Conservation (phyloP, 225 moss, liverwort and hornwort species). For the Rhytidiadelphus loreus region DNA sequence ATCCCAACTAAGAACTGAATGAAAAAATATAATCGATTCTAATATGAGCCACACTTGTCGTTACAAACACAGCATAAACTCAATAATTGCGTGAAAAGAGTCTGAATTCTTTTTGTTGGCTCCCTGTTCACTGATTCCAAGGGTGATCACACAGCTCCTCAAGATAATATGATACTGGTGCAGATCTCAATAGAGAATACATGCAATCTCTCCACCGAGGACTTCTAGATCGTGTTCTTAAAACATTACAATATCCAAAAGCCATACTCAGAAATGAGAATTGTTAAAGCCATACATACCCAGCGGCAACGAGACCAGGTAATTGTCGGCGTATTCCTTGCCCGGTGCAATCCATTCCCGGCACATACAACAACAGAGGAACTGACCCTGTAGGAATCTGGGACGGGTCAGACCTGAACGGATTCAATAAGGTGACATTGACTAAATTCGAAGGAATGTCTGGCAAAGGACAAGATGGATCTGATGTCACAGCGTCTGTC, state of each 20-base stretch:
- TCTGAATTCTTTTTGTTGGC: not conserved
- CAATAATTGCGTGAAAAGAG: not conserved
- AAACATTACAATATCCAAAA: not conserved
- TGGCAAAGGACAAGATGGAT: slow-evolving; percentile 64
- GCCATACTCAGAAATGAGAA: not conserved
- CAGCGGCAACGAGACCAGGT: slow-evolving; percentile 42
- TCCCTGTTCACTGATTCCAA: not conserved
- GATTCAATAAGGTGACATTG: slow-evolving; percentile 47
- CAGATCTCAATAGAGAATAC: not conserved
- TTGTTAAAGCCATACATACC: slow-evolving; percentile 23
- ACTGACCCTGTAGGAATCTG: not conserved
- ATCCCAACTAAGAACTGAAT: not conserved
- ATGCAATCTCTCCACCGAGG: not conserved
- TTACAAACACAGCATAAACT: not conserved
- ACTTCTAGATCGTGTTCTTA: not conserved
- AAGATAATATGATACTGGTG: not conserved
- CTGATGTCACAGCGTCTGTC: slow-evolving; percentile 18
- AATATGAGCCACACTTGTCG: not conserved
- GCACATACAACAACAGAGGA: slow-evolving; percentile 77
- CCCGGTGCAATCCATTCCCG: slow-evolving; percentile 91
- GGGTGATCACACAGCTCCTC: not conserved
- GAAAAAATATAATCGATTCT: not conserved
- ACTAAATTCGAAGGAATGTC: slow-evolving; percentile 17
- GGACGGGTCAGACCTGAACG: slow-evolving; percentile 1
- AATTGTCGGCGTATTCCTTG: slow-evolving; percentile 74